These are phyloP conservation scores for Fraxinus latifolia DNA, from an alignment of 305 asterid species.

Conservation along the genomic window DNA sequence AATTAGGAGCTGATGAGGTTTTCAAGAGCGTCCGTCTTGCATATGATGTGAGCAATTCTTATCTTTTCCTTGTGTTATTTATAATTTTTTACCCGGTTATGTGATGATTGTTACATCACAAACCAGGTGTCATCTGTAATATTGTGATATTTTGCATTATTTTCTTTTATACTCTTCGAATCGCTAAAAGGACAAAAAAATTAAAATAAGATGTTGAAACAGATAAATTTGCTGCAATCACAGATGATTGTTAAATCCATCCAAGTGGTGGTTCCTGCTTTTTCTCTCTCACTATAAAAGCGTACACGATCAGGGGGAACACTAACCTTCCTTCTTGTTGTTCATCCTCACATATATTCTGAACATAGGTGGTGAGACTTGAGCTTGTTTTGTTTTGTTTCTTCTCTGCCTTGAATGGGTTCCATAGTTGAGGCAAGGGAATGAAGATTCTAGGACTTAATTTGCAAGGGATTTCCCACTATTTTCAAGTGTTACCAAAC, in stretches of 20 bases:
- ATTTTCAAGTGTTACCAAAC: background rate
- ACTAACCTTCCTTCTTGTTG: background rate
- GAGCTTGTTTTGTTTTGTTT: background rate
- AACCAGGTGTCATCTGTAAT: background rate
- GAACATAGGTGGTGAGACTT: background rate
- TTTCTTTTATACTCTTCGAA: background rate
- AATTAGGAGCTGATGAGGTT: conserved; percentile 56
- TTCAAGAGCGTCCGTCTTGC: conserved; percentile 79
- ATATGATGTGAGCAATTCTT: conserved; percentile 56
- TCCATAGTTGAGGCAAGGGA: background rate
- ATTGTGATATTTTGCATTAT: background rate
- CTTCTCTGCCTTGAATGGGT: background rate
- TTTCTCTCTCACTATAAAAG: background rate
- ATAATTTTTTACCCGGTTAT: background rate
- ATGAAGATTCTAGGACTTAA: background rate
- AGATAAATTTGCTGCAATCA: background rate
- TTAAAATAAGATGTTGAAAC: background rate
- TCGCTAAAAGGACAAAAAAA: background rate
- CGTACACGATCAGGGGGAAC: background rate
- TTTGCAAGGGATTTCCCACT: background rate
- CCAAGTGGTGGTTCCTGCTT: background rate
- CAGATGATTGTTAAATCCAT: background rate
- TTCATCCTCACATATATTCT: background rate
- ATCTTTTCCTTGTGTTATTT: conserved; percentile 1
- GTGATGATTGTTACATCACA: background rate